These are phyloP conservation scores for Exsudoporus frostii DNA, from an alignment of 768 basidiomycete genomes.

Conservation along the genomic window DNA sequence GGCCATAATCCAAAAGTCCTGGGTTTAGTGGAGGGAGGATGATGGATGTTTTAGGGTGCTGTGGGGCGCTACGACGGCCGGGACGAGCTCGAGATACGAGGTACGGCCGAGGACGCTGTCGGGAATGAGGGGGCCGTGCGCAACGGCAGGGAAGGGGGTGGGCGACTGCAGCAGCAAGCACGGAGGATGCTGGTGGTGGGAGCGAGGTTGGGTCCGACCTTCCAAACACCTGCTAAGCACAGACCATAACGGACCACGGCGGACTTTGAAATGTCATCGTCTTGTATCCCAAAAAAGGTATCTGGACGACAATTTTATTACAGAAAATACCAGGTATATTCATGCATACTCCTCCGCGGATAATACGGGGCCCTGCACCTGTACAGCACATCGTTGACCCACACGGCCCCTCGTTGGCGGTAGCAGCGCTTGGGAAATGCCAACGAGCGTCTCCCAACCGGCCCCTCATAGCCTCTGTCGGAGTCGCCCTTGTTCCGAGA, in stretches of 20 bases:
- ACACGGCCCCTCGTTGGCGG: not conserved
- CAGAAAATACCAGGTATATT: constrained; percentile 14
- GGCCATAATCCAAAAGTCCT: constrained; percentile 49
- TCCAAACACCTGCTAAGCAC: constrained; percentile 38
- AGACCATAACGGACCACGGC: constrained; percentile 34
- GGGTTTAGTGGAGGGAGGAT: constrained; percentile 25
- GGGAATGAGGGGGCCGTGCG: constrained; percentile 38
- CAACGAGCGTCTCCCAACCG: not conserved
- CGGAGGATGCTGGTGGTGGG: constrained; percentile 54
- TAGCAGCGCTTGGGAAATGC: not conserved
- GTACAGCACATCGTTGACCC: not conserved
- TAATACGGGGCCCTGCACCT: not conserved
- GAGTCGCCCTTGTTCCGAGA: not conserved
- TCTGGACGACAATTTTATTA: constrained; percentile 14
- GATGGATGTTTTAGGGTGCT: constrained; percentile 31
- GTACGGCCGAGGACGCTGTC: constrained; percentile 23
- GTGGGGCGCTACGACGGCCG: constrained; percentile 25
- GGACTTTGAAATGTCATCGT: constrained; percentile 31
- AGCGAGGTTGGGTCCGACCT: constrained; percentile 50
- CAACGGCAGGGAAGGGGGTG: constrained; percentile 44
- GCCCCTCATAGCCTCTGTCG: not conserved
- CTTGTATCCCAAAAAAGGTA: constrained; percentile 20
- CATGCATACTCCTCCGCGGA: constrained; percentile 9
- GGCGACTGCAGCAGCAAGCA: constrained; percentile 28
- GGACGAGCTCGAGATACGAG: constrained; percentile 20